These are phyloP conservation scores for Rhodotorula paludigena DNA, from an alignment of 768 basidiomycete genomes.

Conservation along the genomic window DNA sequence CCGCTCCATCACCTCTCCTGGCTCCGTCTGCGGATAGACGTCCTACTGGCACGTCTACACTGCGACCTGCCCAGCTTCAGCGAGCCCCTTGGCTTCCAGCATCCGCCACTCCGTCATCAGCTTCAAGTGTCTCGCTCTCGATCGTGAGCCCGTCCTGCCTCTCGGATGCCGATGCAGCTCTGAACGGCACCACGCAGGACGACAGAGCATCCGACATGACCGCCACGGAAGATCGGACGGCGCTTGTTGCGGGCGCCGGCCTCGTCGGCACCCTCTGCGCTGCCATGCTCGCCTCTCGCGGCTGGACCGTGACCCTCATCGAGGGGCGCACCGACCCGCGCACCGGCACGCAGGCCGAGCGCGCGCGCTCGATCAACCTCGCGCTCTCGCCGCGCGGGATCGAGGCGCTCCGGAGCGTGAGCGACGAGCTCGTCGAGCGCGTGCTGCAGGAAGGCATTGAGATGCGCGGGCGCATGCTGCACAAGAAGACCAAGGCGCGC, in stretches of 20 bases:
- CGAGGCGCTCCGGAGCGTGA: conserved; percentile 74
- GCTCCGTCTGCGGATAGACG: too few species aligned
- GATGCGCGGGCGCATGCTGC: conserved; percentile 94
- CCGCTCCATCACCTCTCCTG: too few species aligned
- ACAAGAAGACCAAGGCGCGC: conserved; percentile 53
- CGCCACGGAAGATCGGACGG: conserved; percentile 15
- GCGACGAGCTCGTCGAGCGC: conserved; percentile 62
- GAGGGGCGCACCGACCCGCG: conserved; percentile 70
- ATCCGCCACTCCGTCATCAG: neutral
- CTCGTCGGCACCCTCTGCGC: conserved; percentile 92
- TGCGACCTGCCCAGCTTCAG: too few species aligned
- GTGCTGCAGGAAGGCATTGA: conserved; percentile 78
- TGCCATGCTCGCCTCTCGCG: conserved; percentile 73
- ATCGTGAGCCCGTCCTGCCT: neutral
- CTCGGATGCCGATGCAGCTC: neutral
- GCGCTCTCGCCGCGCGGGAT: conserved; percentile 92
- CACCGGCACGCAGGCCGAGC: conserved; percentile 56
- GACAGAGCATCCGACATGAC: conserved; percentile 38
- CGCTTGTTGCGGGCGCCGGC: conserved; percentile 63
- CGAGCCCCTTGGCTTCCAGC: too few species aligned
- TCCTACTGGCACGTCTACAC: too few species aligned
- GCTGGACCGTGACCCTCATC: conserved; percentile 75
- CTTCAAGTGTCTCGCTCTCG: neutral
- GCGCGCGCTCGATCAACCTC: conserved; percentile 87
- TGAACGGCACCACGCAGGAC: neutral